phyloP scores from a whole-genome alignment of 805 yeast species.

The Pichia exigua region DNA sequence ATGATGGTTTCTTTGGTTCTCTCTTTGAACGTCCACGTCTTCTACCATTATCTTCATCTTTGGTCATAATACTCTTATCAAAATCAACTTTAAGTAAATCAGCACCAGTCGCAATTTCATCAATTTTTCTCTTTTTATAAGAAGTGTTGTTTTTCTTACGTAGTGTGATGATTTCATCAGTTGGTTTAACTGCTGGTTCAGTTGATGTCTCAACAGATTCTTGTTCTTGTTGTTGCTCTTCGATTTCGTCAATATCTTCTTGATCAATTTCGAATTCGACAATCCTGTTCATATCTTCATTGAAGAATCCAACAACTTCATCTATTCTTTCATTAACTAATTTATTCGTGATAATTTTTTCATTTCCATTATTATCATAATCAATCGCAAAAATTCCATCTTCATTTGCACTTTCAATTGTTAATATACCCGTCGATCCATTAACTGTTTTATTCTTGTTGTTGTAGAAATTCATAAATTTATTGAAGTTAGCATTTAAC shows the following conservation, averaged over 20 bases:
- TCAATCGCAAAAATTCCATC: conserved; percentile 16
- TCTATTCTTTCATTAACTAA: conserved; percentile 15
- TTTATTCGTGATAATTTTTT: conserved; percentile 6
- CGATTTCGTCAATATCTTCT: conserved; percentile 12
- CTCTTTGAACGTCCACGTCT: conserved; percentile 13
- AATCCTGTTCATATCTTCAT: conserved; percentile 10
- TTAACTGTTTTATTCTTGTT: not conserved
- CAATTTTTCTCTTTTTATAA: conserved; percentile 10
- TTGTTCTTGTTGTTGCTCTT: conserved; percentile 4
- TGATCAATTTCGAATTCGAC: conserved; percentile 13
- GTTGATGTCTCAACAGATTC: conserved; percentile 12
- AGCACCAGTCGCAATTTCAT: conserved; percentile 13
- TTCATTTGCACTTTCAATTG: not conserved
- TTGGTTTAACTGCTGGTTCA: not conserved
- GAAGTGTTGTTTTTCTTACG: conserved; percentile 17
- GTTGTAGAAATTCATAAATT: conserved; percentile 10
- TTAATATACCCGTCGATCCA: not conserved
- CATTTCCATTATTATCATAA: conserved; percentile 15
- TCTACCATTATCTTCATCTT: conserved; percentile 4
- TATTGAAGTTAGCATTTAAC: conserved; percentile 17
- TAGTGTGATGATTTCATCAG: conserved; percentile 26
- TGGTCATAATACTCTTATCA: conserved; percentile 20
- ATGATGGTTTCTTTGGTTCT: conserved; percentile 32
- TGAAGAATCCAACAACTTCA: conserved; percentile 13
- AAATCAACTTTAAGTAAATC: conserved; percentile 26